phyloP scores from a whole-genome alignment of 805 yeast species.

The Metschnikowia cerradonensis region DNA sequence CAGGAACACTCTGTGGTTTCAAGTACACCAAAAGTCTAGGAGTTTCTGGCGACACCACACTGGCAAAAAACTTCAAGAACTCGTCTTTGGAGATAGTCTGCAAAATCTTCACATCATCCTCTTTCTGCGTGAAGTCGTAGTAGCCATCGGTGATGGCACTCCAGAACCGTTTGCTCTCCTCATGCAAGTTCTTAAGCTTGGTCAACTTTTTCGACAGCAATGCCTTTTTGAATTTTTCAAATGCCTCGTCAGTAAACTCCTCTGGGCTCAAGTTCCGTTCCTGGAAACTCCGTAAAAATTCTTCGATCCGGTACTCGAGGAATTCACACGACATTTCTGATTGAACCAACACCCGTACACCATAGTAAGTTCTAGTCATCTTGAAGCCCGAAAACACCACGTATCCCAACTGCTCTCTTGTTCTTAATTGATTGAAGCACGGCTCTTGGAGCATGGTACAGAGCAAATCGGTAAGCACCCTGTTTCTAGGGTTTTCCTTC shows the following conservation, averaged over 20 bases:
- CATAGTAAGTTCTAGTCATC: conserved; percentile 66
- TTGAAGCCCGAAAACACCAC: conserved; percentile 80
- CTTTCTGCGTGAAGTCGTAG: conserved; percentile 66
- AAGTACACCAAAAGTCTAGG: conserved; percentile 35
- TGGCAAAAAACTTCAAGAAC: conserved; percentile 50
- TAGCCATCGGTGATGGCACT: conserved; percentile 67
- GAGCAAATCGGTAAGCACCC: conserved; percentile 57
- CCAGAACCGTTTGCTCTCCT: conserved; percentile 69
- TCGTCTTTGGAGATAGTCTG: conserved; percentile 53
- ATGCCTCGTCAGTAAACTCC: conserved; percentile 59
- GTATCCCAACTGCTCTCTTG: conserved; percentile 93
- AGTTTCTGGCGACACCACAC: conserved; percentile 29
- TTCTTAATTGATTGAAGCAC: conserved; percentile 82
- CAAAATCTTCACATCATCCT: conserved; percentile 54
- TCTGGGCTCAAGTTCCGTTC: conserved; percentile 30
- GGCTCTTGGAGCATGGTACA: conserved; percentile 81
- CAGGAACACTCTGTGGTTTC: conserved; percentile 45
- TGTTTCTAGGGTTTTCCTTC: conserved; percentile 24
- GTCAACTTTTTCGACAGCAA: conserved; percentile 62
- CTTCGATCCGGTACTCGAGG: conserved; percentile 71
- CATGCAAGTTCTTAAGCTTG: conserved; percentile 71
- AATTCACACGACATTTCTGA: conserved; percentile 74
- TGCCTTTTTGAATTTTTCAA: conserved; percentile 64
- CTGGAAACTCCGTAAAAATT: conserved; percentile 52
- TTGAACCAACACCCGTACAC: conserved; percentile 74